Base-by-base conservation (phyloP, 495 filamentous ascomycete genomes). In the Talaromyces borbonicus region DNA sequence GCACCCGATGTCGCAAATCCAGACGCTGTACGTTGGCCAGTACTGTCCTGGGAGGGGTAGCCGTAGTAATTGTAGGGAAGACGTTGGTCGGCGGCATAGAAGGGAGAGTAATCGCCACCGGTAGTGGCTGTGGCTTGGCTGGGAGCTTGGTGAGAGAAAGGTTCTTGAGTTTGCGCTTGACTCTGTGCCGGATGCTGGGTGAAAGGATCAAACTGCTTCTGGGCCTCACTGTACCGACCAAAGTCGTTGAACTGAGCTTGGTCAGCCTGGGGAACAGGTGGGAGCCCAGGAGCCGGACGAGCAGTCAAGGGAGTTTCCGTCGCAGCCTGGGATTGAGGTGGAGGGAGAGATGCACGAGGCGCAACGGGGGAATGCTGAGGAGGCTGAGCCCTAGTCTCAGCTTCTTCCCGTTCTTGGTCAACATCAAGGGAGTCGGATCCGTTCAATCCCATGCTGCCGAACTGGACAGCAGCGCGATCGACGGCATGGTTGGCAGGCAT, bases 401-500 rank as follows among this genome's bases (percentile, higher is more conserved):
- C 78, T 56, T 97, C 88, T 62, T 99, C 92, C 32, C 89, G 78
- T 55, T 96, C 89, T 53, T 87, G 87, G 58, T 97, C 92, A 49
- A 95, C 84, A 53, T 95, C 92, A 15, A 85, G 75, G 35, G 80
- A 74, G 43, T 83, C 75, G 46, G 78, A 73, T 46, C 83, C 92
- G 59, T 88, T 90, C 55, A 97, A 61, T 47, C 84, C 90, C 75
- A 99, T 86, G 58, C 87, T 93, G 42, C 92, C 92, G 63, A 99
- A 99, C 59, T 97, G 93, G 32, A 99, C 87, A n/a, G 88, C 83
- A 39, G 90, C 77, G 43, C 87, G 81, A 59, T 95, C 89, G 7
- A 98, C 86, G 30, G 88, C 89, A 54, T 94, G 89, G 63, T 96
- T 95, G n/a, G 87, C 88, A 24, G 92, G 92, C 92, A 99, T 97